Base-by-base conservation (phyloP, 2,329 filamentous ascomycete genomes). In the Colletotrichum gigasporum region DNA sequence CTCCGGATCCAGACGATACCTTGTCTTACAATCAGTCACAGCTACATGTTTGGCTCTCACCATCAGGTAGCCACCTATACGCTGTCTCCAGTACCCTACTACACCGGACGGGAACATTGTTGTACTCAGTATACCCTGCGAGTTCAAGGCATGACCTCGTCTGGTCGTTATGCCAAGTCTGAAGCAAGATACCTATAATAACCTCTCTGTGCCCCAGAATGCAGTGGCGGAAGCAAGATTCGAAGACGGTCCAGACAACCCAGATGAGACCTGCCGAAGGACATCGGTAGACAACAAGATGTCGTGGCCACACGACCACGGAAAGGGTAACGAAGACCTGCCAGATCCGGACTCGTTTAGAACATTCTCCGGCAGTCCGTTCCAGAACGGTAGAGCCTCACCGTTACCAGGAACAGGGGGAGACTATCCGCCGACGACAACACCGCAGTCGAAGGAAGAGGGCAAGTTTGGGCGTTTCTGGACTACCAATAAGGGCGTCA, bases 401-500 rank as follows among this genome's bases (percentile, higher is more conserved):
- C 72, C 76, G 9, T 44, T 48, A 11, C 35, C 24, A 20, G 65
- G 34, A 37, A n/a, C n/a, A n/a, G 34, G 20, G 24, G 20, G 42
- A 10, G 62, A 75, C 5, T 73, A 71, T 2, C 65, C 22, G 61
- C 68, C 28, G 62, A 69, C 51, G 9, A 10, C 53, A 48, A 69
- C 24, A 4, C 65, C 28, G n/a, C 48, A 48, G 10, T 24, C 44
- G 10, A 14, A 28, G 44, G n/a, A 48, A 68, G 65, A 56, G 69
- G 55, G 6, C 18, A 48, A 34, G 67, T 65, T 24, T 67, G 26
- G 20, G 66, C 63, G 20, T 78, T 87, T 67, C 93, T 90, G 90
- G 67, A 77, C 4, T 79, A 52, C 81, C 56, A 94, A 96, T 71
- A 90, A 90, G 69, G 91, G 92, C 2, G 84, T 94, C 18, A 80